These are phyloP conservation scores for Carex kokanica DNA, from an alignment of 176 grass and related monocot genomes.

Conservation along the genomic window DNA sequence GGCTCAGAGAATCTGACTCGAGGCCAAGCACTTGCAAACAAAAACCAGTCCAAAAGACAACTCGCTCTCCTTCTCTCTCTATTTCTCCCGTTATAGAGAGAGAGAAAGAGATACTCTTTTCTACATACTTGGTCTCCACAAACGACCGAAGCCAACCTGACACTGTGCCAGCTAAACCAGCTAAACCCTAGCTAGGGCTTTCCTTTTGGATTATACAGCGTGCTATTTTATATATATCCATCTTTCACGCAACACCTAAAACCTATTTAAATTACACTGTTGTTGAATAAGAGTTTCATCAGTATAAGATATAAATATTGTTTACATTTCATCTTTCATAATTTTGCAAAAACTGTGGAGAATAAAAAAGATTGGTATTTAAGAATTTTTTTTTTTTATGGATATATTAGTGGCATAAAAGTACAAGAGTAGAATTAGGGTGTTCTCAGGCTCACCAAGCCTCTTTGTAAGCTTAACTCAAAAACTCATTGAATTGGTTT, in stretches of 20 bases:
- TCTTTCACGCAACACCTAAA: constrained; percentile 4
- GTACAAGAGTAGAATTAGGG: too few species aligned
- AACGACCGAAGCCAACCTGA: constrained; percentile 38
- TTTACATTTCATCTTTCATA: too few species aligned
- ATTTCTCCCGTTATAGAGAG: constrained; percentile 7
- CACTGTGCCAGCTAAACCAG: constrained; percentile 53
- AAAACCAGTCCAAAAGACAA: constrained; percentile 49
- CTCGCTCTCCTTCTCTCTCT: constrained; percentile 20
- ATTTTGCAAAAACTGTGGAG: not conserved
- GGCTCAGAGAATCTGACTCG: constrained; percentile 54
- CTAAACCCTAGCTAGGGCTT: constrained; percentile 47
- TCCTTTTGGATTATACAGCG: constrained; percentile 48
- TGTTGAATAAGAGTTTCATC: not conserved
- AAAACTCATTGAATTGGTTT: too few species aligned
- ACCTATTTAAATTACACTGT: constrained; percentile 17
- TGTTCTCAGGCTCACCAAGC: too few species aligned
- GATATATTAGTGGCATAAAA: not conserved
- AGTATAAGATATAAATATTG: not conserved
- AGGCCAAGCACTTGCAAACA: constrained; percentile 64
- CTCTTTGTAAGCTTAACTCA: too few species aligned
- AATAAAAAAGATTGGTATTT: not conserved
- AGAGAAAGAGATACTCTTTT: constrained; percentile 22
- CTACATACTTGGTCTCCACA: constrained; percentile 32
- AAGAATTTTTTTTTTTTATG: not conserved
- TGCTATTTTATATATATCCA: not conserved